Evolutionary conservation across 164 flowering plant genomes (phyloP), one percentile per base, ranked within the genome.

Genomic region (Nelumbo lutea): DNA sequence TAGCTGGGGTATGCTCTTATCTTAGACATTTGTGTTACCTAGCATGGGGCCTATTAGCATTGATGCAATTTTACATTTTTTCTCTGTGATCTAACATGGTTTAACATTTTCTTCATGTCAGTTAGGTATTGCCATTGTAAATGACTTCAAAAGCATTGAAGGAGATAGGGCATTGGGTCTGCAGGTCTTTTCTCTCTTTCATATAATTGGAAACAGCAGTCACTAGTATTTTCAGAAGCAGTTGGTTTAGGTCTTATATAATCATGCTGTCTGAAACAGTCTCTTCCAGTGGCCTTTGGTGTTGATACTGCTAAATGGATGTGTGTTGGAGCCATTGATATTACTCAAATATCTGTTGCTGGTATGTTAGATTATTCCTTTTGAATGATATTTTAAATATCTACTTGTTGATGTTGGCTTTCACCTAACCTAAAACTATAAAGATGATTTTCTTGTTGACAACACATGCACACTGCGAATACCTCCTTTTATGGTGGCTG

Each of bases 301-400:
- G 61, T 85, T 76, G 96, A 94, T 77, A 79, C 96, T 78, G 97
- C 98, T 47, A 94, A 94, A 81, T 94, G 98, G 97, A 91, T 94
- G 42, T 91, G 93, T 65, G 93, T 94, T 64, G 96, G 95, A 57
- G 95, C 97, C 14, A 94, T 94, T 57, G 96, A 94, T 79, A 75
- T 94, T 55, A 91, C 98, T 73, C 97, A 91, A 72, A 9, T 90
- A 67, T 82, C 96, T 57, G 79, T 91, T 52, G 96, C 92, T 65
- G 98, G 97, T 94, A 82, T 11, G 52, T 6, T 63, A n/a, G 7
- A 47, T 62, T 53, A 7, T 68, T 62, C 64, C 44, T 15, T 1
- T 64, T 47, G 4, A 40, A 9, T 11, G 14, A 10, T 53, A 53
- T 53, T 3, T 53, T 13, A 50, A 50, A 50, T 50, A 50, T 50